A percentile compares a stretch with the other conserved stretches of the same genome.
phyloP scores from a whole-genome alignment of 2,329 filamentous ascomycete genomes.

The Xylaria sp. region DNA sequence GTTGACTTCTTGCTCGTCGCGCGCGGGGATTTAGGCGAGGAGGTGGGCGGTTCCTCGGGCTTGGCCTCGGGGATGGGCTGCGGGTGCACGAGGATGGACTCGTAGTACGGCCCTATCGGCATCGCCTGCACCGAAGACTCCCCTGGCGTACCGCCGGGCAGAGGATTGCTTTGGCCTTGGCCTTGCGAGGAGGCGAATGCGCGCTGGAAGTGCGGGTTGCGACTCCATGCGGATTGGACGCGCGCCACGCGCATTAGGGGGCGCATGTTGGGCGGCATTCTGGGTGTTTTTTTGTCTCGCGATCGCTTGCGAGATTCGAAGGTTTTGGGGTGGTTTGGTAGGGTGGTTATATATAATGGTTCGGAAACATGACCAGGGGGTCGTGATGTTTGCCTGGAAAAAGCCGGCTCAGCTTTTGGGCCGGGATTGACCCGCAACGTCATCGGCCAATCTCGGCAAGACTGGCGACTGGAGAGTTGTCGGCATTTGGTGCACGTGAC shows the following conservation, averaged over 20 bases:
- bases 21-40: conserved; percentile 50
- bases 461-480: neutral
- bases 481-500: conserved; percentile 7
- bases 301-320: neutral
- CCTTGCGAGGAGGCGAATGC: conserved; percentile 43
- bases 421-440: conserved; percentile 31
- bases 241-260: conserved; percentile 44
- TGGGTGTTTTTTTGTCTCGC: neutral
- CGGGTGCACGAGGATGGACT: conserved; percentile 63
- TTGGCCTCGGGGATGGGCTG: conserved; percentile 56
- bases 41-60: conserved; percentile 58
- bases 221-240: conserved; percentile 36
- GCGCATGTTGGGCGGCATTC: conserved; percentile 44
- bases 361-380: conserved; percentile 4
- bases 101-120: conserved; percentile 69
- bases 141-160: conserved; percentile 46
- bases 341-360: neutral
- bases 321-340: neutral
- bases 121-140: conserved; percentile 55
- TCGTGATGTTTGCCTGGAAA: conserved; percentile 8
- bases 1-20: conserved; percentile 33
- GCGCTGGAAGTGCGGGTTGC: conserved; percentile 37
- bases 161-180: conserved; percentile 21
- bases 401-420: conserved; percentile 18
- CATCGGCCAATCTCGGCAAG: conserved; percentile 23